Percentiles rank a stretch among this genome's conserved stretches.
Evolutionary conservation across 2,329 filamentous ascomycete genomes (phyloP).

Genomic region (Thermomyces lanuginosus): DNA sequence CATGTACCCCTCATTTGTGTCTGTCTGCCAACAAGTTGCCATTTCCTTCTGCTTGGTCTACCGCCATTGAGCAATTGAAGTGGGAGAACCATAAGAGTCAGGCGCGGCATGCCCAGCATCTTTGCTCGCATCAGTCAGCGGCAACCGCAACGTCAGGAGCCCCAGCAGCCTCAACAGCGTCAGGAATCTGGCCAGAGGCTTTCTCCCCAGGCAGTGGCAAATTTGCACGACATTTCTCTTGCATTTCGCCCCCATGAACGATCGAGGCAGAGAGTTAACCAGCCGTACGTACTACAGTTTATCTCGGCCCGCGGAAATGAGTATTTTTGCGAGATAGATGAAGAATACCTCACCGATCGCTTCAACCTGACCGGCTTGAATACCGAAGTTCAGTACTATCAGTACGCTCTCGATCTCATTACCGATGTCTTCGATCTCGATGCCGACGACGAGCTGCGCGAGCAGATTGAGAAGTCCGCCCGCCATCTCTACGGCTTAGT

Average conservation of each 20-base stretch:
- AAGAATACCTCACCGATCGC: constrained; percentile 93
- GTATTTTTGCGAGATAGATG: constrained; percentile 99
- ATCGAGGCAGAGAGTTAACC: constrained; percentile 5
- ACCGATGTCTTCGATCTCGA: constrained; percentile 98
- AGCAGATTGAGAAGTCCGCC: constrained; percentile 94
- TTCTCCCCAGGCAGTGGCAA: constrained; percentile 1
- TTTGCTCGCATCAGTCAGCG: no score
- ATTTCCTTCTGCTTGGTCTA: no score
- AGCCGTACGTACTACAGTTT: constrained; percentile 46
- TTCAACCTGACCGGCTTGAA: constrained; percentile 97
- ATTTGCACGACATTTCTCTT: constrained; percentile 5
- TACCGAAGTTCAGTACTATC: constrained; percentile 95
- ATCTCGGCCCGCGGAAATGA: constrained; percentile 96
- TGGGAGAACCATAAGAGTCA: no score
- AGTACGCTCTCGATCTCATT: constrained; percentile 92
- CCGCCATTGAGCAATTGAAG: no score
- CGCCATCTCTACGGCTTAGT: constrained; percentile 90
- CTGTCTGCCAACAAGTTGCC: no score
- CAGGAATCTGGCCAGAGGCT: no score
- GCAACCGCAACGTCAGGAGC: no score
- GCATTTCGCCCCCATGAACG: constrained; percentile 5
- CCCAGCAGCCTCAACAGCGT: no score
- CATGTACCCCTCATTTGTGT: no score
- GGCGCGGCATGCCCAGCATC: no score
- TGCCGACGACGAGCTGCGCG: constrained; percentile 94